These are phyloP conservation scores for Thalassiosira hispida DNA, from an alignment of 352 stramenopile species.

Conservation along the genomic window DNA sequence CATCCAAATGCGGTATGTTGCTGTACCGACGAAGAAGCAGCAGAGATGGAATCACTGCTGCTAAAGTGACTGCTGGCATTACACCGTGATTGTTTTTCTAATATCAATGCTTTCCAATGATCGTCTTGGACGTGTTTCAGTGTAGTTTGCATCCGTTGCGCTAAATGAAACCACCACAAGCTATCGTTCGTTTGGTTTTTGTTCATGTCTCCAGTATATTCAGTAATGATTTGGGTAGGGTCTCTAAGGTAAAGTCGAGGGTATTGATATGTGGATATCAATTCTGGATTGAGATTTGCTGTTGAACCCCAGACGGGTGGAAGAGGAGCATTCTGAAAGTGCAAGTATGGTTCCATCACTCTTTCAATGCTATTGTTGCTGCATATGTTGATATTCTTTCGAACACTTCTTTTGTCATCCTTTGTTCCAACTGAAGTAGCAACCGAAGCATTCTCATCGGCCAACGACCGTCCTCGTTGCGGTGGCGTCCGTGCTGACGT, in stretches of 20 bases:
- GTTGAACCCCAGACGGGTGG: slow-evolving; percentile 2
- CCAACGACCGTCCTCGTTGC: neutral
- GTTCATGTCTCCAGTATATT: neutral
- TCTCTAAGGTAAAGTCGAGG: slow-evolving; percentile 32
- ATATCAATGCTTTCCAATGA: slow-evolving; percentile 10
- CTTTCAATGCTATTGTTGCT: no score
- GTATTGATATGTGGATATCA: slow-evolving; percentile 34
- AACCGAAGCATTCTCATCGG: no score
- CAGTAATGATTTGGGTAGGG: slow-evolving; percentile 18
- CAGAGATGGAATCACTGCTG: neutral
- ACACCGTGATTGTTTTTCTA: neutral
- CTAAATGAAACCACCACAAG: slow-evolving; percentile 18
- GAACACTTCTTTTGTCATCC: no score
- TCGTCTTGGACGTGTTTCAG: slow-evolving; percentile 25
- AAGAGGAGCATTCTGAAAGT: slow-evolving; percentile 2
- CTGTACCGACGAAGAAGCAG: no score
- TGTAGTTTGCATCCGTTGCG: slow-evolving; percentile 31
- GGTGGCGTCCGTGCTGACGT: neutral
- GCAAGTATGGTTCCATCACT: neutral
- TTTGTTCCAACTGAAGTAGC: no score
- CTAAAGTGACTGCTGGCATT: no score
- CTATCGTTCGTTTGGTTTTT: neutral
- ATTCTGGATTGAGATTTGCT: slow-evolving; percentile 18
- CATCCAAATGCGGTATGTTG: no score
- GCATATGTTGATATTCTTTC: no score